Base-by-base conservation (phyloP, 2,329 filamentous ascomycete species). In the Colletotrichum higginsianum region DNA sequence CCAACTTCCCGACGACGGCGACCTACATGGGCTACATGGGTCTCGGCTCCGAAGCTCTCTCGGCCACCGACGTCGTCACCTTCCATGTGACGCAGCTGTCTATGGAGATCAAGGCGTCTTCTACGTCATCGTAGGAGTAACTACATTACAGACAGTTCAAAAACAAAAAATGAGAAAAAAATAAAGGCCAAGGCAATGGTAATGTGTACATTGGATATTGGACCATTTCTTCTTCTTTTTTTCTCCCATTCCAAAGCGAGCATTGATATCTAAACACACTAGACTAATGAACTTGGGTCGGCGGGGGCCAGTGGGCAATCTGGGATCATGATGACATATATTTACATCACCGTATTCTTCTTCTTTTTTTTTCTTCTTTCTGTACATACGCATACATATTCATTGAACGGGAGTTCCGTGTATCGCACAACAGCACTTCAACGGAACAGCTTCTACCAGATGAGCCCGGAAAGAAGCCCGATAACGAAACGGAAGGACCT, bases 11-110 rank as follows among this genome's bases (percentile, higher is more conserved):
- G 12, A 79, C 77, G 0, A 71, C 77, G 0, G 71, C 77, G 1
- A 84, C 87, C 75, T 88, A 87, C 75, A 76, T 89, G 21, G 87
- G 87, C 23, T 86, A 87, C 73, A 79, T 88, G 74, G 82, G 82
- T 56, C 86, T 89, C 73, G 87, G 87, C 26, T 84, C 84, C 16
- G 87, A 89, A 76, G 81, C 86, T 0, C 86, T 85, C 77, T 84
- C 78, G 7, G 79, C 83, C 9, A 67, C 76, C 30, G 75, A 76
- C 4, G 84, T 83, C 49, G 86, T 88, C 61, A 89, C 87, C 1
- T 87, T 89, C 73, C 79, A 79, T 44, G 86, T 87, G 3, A 78
- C 81, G 11, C 69, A 76, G 26, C 74, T 85, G 49, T 78, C 81
- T 38, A 80, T 85, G 73, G 78, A 83, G 52, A 76, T 71, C 47